Evolutionary conservation across 768 basidiomycete species (phyloP), one percentile per base, ranked within the genome.

Genomic region (Trametes punicea): DNA sequence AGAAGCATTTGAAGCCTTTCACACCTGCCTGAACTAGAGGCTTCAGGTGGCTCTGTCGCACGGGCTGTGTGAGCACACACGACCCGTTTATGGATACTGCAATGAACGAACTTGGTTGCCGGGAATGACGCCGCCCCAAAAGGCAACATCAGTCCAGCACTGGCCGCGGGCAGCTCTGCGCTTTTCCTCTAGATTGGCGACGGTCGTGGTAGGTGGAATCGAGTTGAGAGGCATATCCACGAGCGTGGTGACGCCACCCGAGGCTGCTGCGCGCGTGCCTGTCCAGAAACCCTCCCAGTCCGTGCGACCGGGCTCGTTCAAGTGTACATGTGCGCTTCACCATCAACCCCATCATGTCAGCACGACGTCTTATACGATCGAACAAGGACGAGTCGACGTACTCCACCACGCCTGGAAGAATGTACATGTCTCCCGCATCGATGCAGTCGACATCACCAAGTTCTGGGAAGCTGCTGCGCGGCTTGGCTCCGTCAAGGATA

Each of bases 201-300:
- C 80, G 0, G 92, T 94, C 1, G 93, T 95, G 0, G 97, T 98
- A 0, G 97, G 93, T 1, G 96, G 96, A 51, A 98, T 90, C 2
- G 94, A 96, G 71, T 99, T 98, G 51, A 99, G 76, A 2, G 96
- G 97, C 96, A 98, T 99, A 73, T 98, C 97, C 29, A 98, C 87
- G 20, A 98, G 75, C 6, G 93, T 92, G 7, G 95, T 98, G n/a
- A 98, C 84, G 6, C 96, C 97, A 20, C 96, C 96, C 1, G 93
- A 88, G 2, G 85, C 83, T 1, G 96, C 96, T 18, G 96, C 96
- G 51, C 77, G 74, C 1, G 94, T 95, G n/a, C 93, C 94, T 0
- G 92, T 90, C 73, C 79, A 82, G 68, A 97, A 96, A 0, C 94
- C 94, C 67, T 97, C 94, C 94, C 94, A 97, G 56, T 88, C 84